Evolutionary conservation across 495 filamentous ascomycete species (phyloP).

Genomic region (Talaromyces nanjingensis): DNA sequence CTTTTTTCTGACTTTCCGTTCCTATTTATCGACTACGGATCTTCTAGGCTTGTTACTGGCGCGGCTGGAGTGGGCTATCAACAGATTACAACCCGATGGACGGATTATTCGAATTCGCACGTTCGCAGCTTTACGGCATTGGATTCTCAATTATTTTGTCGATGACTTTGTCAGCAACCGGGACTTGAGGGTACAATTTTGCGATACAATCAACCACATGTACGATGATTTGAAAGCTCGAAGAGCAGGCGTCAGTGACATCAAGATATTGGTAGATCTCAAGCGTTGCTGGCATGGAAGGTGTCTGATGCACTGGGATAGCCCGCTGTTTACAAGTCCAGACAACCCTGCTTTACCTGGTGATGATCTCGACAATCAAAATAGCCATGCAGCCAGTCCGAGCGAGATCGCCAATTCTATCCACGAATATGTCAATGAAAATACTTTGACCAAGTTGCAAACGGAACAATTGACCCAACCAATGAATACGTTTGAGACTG

Average conservation of each 20-base stretch:
- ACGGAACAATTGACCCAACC: not conserved
- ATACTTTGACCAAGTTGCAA: slow-evolving; percentile 22
- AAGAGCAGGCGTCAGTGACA: slow-evolving; percentile 59
- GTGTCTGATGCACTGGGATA: slow-evolving; percentile 84
- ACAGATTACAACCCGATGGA: slow-evolving; percentile 73
- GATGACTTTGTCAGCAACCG: slow-evolving; percentile 92
- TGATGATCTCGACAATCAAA: slow-evolving; percentile 51
- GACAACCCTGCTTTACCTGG: slow-evolving; percentile 73
- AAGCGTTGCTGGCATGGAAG: slow-evolving; percentile 97
- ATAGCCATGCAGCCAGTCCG: slow-evolving; percentile 33
- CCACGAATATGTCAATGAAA: slow-evolving; percentile 30
- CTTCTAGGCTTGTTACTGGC: slow-evolving; percentile 77
- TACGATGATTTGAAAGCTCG: slow-evolving; percentile 52
- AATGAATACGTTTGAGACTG: not conserved
- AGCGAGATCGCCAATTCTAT: slow-evolving; percentile 35
- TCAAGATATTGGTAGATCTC: slow-evolving; percentile 87
- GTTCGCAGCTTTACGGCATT: slow-evolving; percentile 94
- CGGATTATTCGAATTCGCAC: slow-evolving; percentile 89
- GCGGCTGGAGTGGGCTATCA: slow-evolving; percentile 81
- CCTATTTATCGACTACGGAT: slow-evolving; percentile 69
- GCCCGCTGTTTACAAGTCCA: slow-evolving; percentile 51
- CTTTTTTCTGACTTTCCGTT: slow-evolving; percentile 93
- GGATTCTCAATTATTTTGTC: slow-evolving; percentile 96
- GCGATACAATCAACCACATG: slow-evolving; percentile 71
- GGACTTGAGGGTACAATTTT: slow-evolving; percentile 72